Evolutionary conservation across 192 early-diverging fungal genomes (phyloP), one percentile per base, ranked within the genome.

Genomic region (Kappamyces sp.): DNA sequence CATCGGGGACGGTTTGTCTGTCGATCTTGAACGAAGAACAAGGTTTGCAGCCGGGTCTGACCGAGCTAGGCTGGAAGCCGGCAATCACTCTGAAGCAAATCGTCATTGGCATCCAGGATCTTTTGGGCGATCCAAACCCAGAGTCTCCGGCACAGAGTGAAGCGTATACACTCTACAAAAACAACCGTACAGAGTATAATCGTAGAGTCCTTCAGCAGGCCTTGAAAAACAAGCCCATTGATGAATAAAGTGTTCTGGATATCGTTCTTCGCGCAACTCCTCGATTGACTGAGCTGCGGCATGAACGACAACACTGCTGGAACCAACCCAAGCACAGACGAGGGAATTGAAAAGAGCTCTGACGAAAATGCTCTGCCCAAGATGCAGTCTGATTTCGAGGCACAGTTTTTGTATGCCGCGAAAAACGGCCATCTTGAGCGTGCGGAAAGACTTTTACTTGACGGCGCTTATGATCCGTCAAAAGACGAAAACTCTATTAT

Each of bases 41-140:
- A 60, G 94, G 76, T 58, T 77, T 69, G 71, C 70, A 77, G 59
- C 70, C 70, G 1, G 23, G 23, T 23, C 23, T 23, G 23, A 23
- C 23, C 23, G 23, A 23, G 23, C 23, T 23, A 23, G 57, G 57
- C 38, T 94, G 91, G 91, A 92, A 92, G 67, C 91, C 91, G 32
- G 86, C 90, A 13, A 94, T 99, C 58, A 96, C 91, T 3, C 75
- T 99, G 52, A 99, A 99, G 58, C 94, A 98, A 84, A 94, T 98
- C 60, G 68, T 98, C 40, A 74, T 95, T 15, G 95, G 95, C 42
- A 88, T 98, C 53, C 93, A 77, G 51, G 90, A 92, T 58, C 69
- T 98, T 57, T 75, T 98, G 36, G 76, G 90, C 51, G 87, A 92
- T 52, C 93, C 95, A 5, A 98, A 98, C 71, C 90, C 87, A 23